phyloP scores from a whole-genome alignment of 805 yeast genomes.

The Lipomyces starkeyi region DNA sequence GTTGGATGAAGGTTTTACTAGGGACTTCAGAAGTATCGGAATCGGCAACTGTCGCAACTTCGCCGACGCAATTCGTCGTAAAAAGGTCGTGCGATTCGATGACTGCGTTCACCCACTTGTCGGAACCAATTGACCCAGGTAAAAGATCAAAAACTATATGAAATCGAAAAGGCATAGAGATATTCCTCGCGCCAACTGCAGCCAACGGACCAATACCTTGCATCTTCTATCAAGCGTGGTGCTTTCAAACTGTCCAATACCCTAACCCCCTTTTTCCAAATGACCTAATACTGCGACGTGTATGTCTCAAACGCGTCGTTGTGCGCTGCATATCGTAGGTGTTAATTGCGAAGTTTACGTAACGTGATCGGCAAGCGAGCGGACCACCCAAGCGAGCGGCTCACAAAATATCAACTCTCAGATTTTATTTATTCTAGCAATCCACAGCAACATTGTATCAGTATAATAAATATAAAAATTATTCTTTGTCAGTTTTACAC shows the following conservation, averaged over 20 bases:
- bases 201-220: background rate
- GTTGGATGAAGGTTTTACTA: background rate
- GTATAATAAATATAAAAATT: no score
- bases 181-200: background rate
- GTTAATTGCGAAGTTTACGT: background rate
- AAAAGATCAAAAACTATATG: constrained; percentile 28
- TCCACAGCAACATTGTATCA: no score
- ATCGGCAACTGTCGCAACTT: background rate
- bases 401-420: no score
- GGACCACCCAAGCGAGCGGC: no score
- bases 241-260: background rate
- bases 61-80: background rate
- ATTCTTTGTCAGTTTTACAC: no score
- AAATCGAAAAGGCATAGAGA: constrained; percentile 27
- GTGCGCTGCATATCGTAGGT: background rate
- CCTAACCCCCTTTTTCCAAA: constrained; percentile 1
- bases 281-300: background rate
- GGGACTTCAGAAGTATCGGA: background rate
- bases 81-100: constrained; percentile 20
- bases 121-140: constrained; percentile 10
- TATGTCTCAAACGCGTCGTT: background rate
- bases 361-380: no score
- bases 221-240: no score
- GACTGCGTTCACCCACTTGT: constrained; percentile 17
- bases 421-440: no score